Conservation (phyloP, 2,329 filamentous ascomycete species). For the Sporothrix protearum region DNA sequence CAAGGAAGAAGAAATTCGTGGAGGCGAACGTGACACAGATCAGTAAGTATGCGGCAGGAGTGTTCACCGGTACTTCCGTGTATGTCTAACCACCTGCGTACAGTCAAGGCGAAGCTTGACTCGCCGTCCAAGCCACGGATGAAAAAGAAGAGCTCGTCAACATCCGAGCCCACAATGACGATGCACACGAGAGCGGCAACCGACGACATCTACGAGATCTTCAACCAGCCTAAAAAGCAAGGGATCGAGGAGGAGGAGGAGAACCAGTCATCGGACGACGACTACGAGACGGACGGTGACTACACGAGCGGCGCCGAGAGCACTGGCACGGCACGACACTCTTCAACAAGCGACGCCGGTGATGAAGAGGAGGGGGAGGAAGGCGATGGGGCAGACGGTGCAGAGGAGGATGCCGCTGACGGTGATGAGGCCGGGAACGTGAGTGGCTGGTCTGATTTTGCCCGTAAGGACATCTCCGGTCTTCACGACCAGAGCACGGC, state of each 20-base stretch:
- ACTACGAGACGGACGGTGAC: slow-evolving; percentile 68
- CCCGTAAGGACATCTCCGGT: slow-evolving; percentile 65
- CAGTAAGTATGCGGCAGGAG: slow-evolving; percentile 52
- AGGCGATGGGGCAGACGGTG: slow-evolving; percentile 45
- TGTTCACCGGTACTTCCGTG: too few relatives aligned
- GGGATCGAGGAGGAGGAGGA: slow-evolving; percentile 48
- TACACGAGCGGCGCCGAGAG: slow-evolving; percentile 87
- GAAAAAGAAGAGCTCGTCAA: slow-evolving; percentile 62
- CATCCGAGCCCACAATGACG: slow-evolving; percentile 90
- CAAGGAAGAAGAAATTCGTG: slow-evolving; percentile 72
- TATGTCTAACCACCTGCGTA: background rate
- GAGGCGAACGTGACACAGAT: slow-evolving; percentile 92
- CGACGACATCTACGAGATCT: slow-evolving; percentile 96
- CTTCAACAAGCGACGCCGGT: slow-evolving; percentile 46
- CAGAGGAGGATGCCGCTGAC: slow-evolving; percentile 44
- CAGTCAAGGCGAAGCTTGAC: slow-evolving; percentile 89
- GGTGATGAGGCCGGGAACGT: slow-evolving; percentile 59
- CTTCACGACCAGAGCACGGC: slow-evolving; percentile 35
- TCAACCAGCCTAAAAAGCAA: slow-evolving; percentile 72
- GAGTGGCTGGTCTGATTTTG: slow-evolving; percentile 88
- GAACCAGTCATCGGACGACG: slow-evolving; percentile 42
- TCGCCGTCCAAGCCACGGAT: slow-evolving; percentile 84
- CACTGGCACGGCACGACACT: slow-evolving; percentile 64
- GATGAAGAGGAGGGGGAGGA: slow-evolving; percentile 45
- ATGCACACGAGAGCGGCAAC: slow-evolving; percentile 92